Base-by-base conservation (phyloP, 208 protist genomes). In the Crithidia acanthocephali region DNA sequence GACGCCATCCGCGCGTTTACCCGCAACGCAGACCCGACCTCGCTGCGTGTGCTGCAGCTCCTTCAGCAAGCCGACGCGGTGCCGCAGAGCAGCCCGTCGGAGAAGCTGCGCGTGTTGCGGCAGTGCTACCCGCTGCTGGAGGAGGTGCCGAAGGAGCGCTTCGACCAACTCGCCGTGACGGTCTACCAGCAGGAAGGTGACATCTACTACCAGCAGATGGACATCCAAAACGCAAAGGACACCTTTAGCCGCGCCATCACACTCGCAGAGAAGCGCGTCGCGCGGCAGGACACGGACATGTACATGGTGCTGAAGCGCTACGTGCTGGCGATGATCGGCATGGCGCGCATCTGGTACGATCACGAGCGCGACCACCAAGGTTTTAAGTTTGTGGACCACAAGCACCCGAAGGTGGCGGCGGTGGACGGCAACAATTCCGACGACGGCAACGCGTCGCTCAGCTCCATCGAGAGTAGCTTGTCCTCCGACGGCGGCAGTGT, bases 301-400 rank as follows among this genome's bases (percentile, higher is more conserved):
- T 93, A 93, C 70, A 87, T 90, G 76, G 81, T 92, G n/a, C 77
- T 95, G 27, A 91, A 93, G 69, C 81, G 87, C 33, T 95, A 95
- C 64, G 87, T 93, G 16, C 68, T 89, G 45, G 73, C 88, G 37
- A 93, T 95, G 88, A 80, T 95, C 16, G 91, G 88, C 25, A 72
- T 93, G 69, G 79, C 91, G 9, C 78, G 84, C 44, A 80, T 95
- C 51, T 95, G 91, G 88, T 93, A 92, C 68, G 68, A 90, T 56
- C 81, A 93, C 77, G 87, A 93, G 75, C 81, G 83, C 32, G 77
- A 95, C 11, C 83, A 81, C 11, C 80, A 81, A 30, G 87, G 90
- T 30, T 93, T 93, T 63, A 72, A 66, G 42, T 89, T 93, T 68
- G 79, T 68, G 22, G 80, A 84, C 52, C 25, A 57, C 51, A 60